Evolutionary conservation across 2,329 filamentous ascomycete genomes (phyloP).

Genomic region (Sclerotinia minor): DNA sequence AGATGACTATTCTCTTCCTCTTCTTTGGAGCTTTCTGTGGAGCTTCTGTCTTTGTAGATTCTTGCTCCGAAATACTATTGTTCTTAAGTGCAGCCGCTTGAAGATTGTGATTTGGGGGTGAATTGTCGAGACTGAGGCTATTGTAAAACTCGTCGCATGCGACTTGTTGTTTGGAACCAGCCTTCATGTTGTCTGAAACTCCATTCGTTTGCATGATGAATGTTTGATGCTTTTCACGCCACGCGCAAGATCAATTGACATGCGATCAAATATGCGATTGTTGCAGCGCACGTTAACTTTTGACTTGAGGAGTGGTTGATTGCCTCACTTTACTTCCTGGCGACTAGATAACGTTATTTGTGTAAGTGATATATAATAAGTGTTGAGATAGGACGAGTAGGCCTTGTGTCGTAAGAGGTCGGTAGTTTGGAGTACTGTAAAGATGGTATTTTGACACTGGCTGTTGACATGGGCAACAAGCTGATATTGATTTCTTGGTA

Average conservation of each 20-base stretch:
- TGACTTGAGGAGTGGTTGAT: background rate
- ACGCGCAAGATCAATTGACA: background rate
- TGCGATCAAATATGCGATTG: slow-evolving; percentile 1
- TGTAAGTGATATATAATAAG: background rate
- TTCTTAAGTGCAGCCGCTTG: slow-evolving; percentile 9
- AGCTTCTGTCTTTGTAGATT: slow-evolving; percentile 13
- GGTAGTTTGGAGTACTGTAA: background rate
- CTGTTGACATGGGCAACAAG: too few relatives aligned
- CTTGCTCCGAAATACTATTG: background rate
- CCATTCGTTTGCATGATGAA: slow-evolving; percentile 59
- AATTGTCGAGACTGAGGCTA: slow-evolving; percentile 19
- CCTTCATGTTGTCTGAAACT: slow-evolving; percentile 27
- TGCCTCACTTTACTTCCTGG: background rate
- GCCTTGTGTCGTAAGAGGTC: background rate
- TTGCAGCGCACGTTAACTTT: background rate
- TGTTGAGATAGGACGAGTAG: background rate
- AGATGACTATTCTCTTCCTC: slow-evolving; percentile 60
- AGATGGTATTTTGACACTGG: background rate
- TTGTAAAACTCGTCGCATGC: slow-evolving; percentile 18
- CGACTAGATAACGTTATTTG: background rate
- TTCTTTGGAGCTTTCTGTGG: slow-evolving; percentile 46
- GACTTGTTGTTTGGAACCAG: slow-evolving; percentile 5
- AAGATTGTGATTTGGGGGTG: slow-evolving; percentile 22
- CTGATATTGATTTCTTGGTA: background rate
- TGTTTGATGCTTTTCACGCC: slow-evolving; percentile 64